A percentile compares a stretch with the other conserved stretches of the same genome.
These are phyloP conservation scores for Gracilaria gracilis DNA, from an alignment of 23 red algal genomes.

Conservation along the genomic window DNA sequence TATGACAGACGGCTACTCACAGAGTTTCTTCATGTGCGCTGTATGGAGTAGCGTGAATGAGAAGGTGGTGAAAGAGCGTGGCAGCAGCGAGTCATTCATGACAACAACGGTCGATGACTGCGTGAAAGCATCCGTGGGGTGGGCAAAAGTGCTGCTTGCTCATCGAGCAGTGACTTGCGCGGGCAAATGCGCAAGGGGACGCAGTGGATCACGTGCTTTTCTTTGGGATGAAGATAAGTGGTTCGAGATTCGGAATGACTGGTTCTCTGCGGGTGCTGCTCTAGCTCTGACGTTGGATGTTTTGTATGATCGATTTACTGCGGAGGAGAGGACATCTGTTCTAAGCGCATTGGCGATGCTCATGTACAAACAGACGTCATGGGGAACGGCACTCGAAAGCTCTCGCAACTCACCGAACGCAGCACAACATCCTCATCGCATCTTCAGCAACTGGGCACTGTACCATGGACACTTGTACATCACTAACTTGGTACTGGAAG, in stretches of 20 bases:
- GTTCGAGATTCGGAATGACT: constrained; percentile 46
- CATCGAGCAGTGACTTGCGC: constrained; percentile 39
- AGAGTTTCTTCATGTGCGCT: constrained; percentile 52
- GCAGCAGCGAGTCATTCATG: neutral
- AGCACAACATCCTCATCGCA: constrained; percentile 53
- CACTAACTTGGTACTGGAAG: constrained; percentile 43
- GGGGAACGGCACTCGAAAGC: constrained; percentile 29
- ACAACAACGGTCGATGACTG: constrained; percentile 6
- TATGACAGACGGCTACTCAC: neutral
- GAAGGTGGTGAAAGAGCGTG: neutral
- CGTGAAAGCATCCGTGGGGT: constrained; percentile 31
- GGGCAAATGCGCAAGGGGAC: constrained; percentile 13
- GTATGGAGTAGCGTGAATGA: constrained; percentile 50
- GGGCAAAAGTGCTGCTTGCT: constrained; percentile 47
- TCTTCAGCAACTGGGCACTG: constrained; percentile 63
- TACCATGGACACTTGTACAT: constrained; percentile 68
- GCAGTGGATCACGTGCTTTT: neutral
- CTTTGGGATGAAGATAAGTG: constrained; percentile 22
- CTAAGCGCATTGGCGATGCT: constrained; percentile 48
- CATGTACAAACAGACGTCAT: constrained; percentile 38
- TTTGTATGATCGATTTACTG: constrained; percentile 14
- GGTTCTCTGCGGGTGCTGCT: constrained; percentile 16
- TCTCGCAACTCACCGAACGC: constrained; percentile 46
- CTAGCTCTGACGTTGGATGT: constrained; percentile 52
- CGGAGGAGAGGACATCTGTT: neutral